phyloP scores from a whole-genome alignment of 495 filamentous ascomycete species.

The Recurvomyces mirabilis region DNA sequence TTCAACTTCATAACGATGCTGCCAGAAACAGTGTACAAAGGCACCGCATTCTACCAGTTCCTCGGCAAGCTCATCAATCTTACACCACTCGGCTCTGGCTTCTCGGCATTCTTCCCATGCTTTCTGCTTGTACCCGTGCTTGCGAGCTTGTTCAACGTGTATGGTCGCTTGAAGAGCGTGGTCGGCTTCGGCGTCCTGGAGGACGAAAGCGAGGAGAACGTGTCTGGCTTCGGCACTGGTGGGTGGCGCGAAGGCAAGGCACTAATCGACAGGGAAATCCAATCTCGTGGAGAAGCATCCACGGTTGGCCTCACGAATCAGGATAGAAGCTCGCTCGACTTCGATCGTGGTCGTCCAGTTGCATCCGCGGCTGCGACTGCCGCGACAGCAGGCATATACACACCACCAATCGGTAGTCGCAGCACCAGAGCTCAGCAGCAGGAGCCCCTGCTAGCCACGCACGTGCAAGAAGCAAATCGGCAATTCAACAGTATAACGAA shows the following conservation, averaged over 20 bases:
- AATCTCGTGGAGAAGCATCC: conserved; percentile 2
- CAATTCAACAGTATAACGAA: conserved; percentile 20
- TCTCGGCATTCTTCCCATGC: conserved; percentile 77
- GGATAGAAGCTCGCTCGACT: conserved; percentile 21
- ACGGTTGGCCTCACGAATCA: conserved; percentile 38
- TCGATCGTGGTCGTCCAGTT: conserved; percentile 26
- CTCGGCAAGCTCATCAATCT: conserved; percentile 75
- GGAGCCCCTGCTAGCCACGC: background rate
- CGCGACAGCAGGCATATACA: conserved; percentile 9
- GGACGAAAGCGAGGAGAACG: conserved; percentile 63
- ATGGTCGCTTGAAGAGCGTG: conserved; percentile 63
- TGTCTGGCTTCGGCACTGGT: conserved; percentile 58
- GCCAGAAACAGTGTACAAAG: conserved; percentile 49
- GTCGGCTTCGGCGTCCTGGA: conserved; percentile 69
- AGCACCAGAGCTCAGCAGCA: background rate
- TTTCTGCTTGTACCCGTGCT: conserved; percentile 74
- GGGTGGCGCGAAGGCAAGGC: conserved; percentile 91
- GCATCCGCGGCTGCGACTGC: conserved; percentile 13
- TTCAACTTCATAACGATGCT: conserved; percentile 95
- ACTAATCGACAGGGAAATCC: conserved; percentile 77
- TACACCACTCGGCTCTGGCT: conserved; percentile 71
- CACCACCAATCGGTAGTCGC: background rate
- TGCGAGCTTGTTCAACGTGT: conserved; percentile 76
- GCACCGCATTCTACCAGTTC: conserved; percentile 76
- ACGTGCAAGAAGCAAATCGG: conserved; percentile 10